phyloP scores from a whole-genome alignment of 805 yeast species.

The Nakazawaea sp. region DNA sequence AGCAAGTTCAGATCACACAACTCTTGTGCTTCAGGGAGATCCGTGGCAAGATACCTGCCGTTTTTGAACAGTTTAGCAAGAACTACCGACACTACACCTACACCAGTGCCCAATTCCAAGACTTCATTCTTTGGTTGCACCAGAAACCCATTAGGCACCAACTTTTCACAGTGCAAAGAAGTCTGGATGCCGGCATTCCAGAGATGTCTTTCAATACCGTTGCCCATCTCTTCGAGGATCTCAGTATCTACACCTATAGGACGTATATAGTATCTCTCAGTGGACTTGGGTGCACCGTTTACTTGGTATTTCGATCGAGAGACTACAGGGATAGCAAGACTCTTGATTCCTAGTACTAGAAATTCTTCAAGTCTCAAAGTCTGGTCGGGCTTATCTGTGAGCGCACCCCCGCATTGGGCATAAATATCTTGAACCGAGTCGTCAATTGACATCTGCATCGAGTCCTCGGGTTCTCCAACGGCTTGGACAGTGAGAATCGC shows the following conservation, averaged over 20 bases:
- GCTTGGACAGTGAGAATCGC: neutral
- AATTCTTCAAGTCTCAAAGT: no score
- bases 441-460: neutral
- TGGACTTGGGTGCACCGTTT: no score
- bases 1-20: constrained; percentile 26
- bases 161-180: neutral
- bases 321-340: no score
- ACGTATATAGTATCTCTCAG: neutral
- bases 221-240: constrained; percentile 28
- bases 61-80: constrained; percentile 17
- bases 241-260: neutral
- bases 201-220: constrained; percentile 33
- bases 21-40: constrained; percentile 29
- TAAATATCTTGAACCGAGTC: neutral
- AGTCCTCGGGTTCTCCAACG: neutral
- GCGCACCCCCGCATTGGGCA: neutral
- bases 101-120: constrained; percentile 36
- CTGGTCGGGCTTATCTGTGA: neutral
- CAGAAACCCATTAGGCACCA: neutral
- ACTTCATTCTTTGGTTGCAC: constrained; percentile 13
- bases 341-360: no score
- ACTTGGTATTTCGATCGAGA: no score
- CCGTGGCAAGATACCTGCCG: constrained; percentile 24
- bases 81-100: constrained; percentile 30
- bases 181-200: constrained; percentile 33